A percentile compares a stretch with the other conserved stretches of the same genome.
These are phyloP conservation scores for Lachancea dasiensis DNA, from an alignment of 805 yeast genomes.

Conservation along the genomic window DNA sequence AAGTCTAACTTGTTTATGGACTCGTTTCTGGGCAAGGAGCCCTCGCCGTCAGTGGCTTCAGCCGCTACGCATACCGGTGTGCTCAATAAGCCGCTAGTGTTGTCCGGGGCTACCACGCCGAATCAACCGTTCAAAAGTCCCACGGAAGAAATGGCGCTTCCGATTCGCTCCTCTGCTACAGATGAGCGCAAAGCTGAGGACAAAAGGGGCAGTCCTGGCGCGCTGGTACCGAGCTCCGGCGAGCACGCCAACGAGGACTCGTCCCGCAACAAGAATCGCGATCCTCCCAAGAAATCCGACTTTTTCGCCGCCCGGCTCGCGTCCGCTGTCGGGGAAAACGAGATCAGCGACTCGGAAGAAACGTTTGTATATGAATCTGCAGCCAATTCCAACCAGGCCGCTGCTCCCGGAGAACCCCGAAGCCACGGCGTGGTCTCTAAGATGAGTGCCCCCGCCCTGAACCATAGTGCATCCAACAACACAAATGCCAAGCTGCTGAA, in stretches of 20 bases:
- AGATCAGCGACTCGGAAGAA: conserved; percentile 84
- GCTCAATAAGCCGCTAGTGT: not conserved
- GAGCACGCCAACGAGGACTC: conserved; percentile 2
- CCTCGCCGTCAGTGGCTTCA: conserved; percentile 4
- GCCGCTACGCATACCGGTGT: conserved; percentile 1
- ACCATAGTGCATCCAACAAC: conserved; percentile 14
- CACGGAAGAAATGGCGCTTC: conserved; percentile 5
- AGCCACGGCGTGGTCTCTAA: conserved; percentile 27
- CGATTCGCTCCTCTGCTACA: not conserved
- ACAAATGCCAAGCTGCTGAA: conserved; percentile 17
- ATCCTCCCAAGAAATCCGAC: conserved; percentile 62
- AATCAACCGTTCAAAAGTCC: not conserved
- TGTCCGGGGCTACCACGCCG: too few species aligned
- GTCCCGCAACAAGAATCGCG: conserved; percentile 6
- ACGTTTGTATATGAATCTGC: conserved; percentile 84
- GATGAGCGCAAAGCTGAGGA: conserved; percentile 4
- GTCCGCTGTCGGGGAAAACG: conserved; percentile 86
- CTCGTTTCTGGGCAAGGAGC: conserved; percentile 9
- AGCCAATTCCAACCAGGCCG: conserved; percentile 29
- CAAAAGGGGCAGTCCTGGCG: not conserved
- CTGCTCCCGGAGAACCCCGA: conserved; percentile 19
- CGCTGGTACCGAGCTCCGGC: not conserved
- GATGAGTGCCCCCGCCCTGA: conserved; percentile 31
- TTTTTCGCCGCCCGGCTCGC: conserved; percentile 93
- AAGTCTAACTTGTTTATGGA: conserved; percentile 33